phyloP scores from a whole-genome alignment of 208 protist species.

The Trypanosoma vivax region DNA sequence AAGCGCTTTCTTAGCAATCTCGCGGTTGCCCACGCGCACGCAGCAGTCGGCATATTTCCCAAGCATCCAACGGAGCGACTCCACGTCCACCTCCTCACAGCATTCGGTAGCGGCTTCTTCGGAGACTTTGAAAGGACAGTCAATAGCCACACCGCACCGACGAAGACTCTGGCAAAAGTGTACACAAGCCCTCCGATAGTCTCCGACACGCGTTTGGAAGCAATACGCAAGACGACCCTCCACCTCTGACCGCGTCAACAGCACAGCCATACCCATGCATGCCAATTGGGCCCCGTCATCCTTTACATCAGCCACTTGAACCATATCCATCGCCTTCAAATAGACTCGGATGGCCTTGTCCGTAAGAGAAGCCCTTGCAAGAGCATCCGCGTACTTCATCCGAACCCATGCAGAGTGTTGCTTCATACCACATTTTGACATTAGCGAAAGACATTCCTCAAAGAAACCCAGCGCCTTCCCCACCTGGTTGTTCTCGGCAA shows the following conservation, averaged over 20 bases:
- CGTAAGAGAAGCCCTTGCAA: slow-evolving; percentile 36
- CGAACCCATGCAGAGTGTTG: slow-evolving; percentile 42
- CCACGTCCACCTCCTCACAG: slow-evolving; percentile 27
- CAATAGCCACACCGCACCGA: slow-evolving; percentile 11
- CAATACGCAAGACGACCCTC: slow-evolving; percentile 63
- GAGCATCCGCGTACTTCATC: slow-evolving; percentile 58
- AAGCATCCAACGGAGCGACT: slow-evolving; percentile 53
- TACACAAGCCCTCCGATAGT: slow-evolving; percentile 50
- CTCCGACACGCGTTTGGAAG: slow-evolving; percentile 62
- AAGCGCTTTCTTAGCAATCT: slow-evolving; percentile 41
- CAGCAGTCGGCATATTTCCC: slow-evolving; percentile 63
- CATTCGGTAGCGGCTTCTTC: background rate
- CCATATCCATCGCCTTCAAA: slow-evolving; percentile 31
- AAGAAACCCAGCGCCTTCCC: slow-evolving; percentile 51
- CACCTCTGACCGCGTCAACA: slow-evolving; percentile 39
- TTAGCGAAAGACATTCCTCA: slow-evolving; percentile 41
- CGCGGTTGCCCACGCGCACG: slow-evolving; percentile 40
- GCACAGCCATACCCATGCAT: slow-evolving; percentile 27
- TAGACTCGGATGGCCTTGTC: slow-evolving; percentile 61
- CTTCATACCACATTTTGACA: slow-evolving; percentile 37
- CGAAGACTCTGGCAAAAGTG: slow-evolving; percentile 51
- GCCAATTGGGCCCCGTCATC: slow-evolving; percentile 15
- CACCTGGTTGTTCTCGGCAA: slow-evolving; percentile 34
- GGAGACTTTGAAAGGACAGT: slow-evolving; percentile 7
- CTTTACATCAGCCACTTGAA: slow-evolving; percentile 14